phyloP scores from a whole-genome alignment of 2,329 filamentous ascomycete genomes.

The Clonostachys rosea region DNA sequence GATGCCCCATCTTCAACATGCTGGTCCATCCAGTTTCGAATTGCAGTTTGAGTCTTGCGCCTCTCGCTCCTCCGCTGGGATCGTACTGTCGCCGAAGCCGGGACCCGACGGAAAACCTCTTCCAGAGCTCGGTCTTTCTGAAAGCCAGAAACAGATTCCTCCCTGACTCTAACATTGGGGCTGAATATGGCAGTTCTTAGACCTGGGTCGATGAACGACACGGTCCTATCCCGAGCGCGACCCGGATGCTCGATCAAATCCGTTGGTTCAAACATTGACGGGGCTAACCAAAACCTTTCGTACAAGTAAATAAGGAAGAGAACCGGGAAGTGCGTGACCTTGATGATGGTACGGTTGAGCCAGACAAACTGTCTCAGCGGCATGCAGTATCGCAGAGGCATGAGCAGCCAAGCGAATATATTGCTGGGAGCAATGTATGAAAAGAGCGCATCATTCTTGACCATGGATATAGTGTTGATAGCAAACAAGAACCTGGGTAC shows the following conservation, averaged over 20 bases:
- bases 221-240: constrained; percentile 39
- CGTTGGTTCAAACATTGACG: constrained; percentile 73
- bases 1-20: constrained; percentile 46
- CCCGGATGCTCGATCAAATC: constrained; percentile 76
- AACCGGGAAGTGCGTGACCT: constrained; percentile 83
- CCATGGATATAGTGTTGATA: constrained; percentile 96
- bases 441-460: constrained; percentile 95
- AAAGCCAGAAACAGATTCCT: constrained; percentile 83
- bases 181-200: constrained; percentile 65
- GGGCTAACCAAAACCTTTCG: constrained; percentile 73
- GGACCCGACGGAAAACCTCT: constrained; percentile 79
- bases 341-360: constrained; percentile 87
- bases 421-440: constrained; percentile 91
- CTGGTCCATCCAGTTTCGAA: constrained; percentile 86
- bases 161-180: constrained; percentile 66
- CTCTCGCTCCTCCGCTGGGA: constrained; percentile 59
- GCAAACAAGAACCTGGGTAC: constrained; percentile 72
- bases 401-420: constrained; percentile 84
- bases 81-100: constrained; percentile 57
- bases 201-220: constrained; percentile 54
- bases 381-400: constrained; percentile 76
- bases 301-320: constrained; percentile 84
- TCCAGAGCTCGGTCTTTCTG: constrained; percentile 88
- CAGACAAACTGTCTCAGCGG: constrained; percentile 77
- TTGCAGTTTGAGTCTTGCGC: constrained; percentile 73